Evolutionary conservation across 202 grass and related monocot genomes (phyloP), one percentile per base, ranked within the genome.

Genomic region (Brachypodium distachyon): DNA sequence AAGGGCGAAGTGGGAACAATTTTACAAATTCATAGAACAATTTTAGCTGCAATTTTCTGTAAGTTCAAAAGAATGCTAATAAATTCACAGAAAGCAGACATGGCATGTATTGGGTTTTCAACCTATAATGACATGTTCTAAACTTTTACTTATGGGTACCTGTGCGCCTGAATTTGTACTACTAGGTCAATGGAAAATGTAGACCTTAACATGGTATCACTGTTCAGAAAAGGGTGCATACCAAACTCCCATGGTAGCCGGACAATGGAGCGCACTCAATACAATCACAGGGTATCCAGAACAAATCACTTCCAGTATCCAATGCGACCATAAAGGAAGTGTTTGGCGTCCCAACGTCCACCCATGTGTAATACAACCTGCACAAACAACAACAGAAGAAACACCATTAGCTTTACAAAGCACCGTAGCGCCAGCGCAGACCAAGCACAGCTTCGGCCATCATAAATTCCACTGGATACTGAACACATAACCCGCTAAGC

Each of bases 311-410:
- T 72, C 96, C 96, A 81, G 96, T 87, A 89, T 95, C 96, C 80
- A 98, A 31, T 78, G 91, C 96, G 44, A 98, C 96, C 41, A 98
- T 32, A 81, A 98, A 98, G 26, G 96, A 85, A 63, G 88, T 83
- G 36, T 83, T 90, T 19, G 89, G 89, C 22, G 89, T 95, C 70
- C 96, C 96, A 68, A 98, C 85, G 74, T 92, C 89, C 48, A 98
- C 93, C 96, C 91, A 98, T 57, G 96, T 94, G 83, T 98, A 98
- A 6, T 98, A 85, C 37, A 98, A 78, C 96, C 91, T 92, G 81
- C 39, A 41, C 44, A 82, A 52, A 5, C 25, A 68, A 74, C 50
- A 11, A 28, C 5, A 47, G 22, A 47, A 23, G 6, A 70, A 39
- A 70, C 41, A 43, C 37, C 29, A 76, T 84, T 50, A 76, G 39